These are phyloP conservation scores for Metschnikowia lachancei DNA, from an alignment of 805 yeast species.

Conservation along the genomic window DNA sequence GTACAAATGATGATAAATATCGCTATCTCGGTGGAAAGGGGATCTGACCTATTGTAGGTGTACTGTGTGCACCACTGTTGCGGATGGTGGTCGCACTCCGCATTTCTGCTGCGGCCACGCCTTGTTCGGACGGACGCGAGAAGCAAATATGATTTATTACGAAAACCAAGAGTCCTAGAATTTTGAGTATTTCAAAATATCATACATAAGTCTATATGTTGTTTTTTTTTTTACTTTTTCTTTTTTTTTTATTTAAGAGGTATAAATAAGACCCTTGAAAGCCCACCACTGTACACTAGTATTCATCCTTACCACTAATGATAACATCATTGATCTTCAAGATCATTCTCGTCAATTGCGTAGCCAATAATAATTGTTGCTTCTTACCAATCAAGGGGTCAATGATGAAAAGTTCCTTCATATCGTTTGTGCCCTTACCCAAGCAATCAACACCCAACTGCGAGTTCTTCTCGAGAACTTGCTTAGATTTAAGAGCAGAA, in stretches of 20 bases:
- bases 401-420: constrained; percentile 91
- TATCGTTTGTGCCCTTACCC: constrained; percentile 82
- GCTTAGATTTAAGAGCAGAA: constrained; percentile 78
- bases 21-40: constrained; percentile 2
- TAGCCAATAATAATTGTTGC: constrained; percentile 91
- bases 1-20: neutral
- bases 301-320: constrained; percentile 79
- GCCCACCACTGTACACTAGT: constrained; percentile 29
- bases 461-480: constrained; percentile 67
- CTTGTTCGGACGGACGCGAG: neutral
- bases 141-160: too few relatives aligned
- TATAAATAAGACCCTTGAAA: constrained; percentile 1
- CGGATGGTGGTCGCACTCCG: constrained; percentile 8
- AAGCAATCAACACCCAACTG: constrained; percentile 91
- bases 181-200: too few relatives aligned
- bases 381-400: constrained; percentile 97
- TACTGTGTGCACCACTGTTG: constrained; percentile 11
- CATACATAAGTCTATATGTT: too few relatives aligned
- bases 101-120: constrained; percentile 10
- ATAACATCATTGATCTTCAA: constrained; percentile 95
- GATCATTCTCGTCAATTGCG: constrained; percentile 97
- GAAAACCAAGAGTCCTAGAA: too few relatives aligned
- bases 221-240: neutral
- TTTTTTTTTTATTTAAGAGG: constrained; percentile 5
- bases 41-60: neutral